Evolutionary conservation across 1,284 basidiomycete species (phyloP), one percentile per base, ranked within the genome.

Genomic region (Microbotryum intermedium): DNA sequence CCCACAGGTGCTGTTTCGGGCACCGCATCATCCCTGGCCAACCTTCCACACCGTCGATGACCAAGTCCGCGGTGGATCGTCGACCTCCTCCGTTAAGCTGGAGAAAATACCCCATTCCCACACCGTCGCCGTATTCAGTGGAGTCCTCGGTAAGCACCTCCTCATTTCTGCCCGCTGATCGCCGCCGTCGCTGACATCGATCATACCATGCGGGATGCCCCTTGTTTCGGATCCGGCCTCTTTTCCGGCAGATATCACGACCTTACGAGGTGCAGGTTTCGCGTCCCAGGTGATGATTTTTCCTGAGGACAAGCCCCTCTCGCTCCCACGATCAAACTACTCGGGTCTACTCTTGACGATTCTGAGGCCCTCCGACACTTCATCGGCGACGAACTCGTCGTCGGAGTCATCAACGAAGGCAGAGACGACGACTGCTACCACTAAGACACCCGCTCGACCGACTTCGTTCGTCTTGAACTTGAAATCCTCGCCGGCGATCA

Each of bases 191-290:
- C 28, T 25, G 21, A 25, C 16, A 11, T 6, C 47, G 11, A 18
- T 68, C 25, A 57, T 70, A 39, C 74, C 73, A 58, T 71, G 67
- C n/a, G n/a, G 67, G 73, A 72, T 11, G 67, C 62, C 55, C 9
- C 11, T n/a, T 7, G 45, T 18, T 13, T 47, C 48, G 23, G 30
- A 29, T 21, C 13, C 11, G n/a, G 25, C n/a, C 6, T 18, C 8
- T 25, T 43, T 10, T 8, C 18, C 4, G 5, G 13, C 64, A 78
- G 77, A 80, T 60, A 79, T 74, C 56, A 71, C 72, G 20, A 77
- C 78, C 0, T 75, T 80, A 25, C 78, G 78, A 8, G 79, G 78
- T 8, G 79, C 79, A 10, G 79, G 79, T 0, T 80, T 80, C 61
- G 78, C 79, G 0, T 79, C 78, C 6, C 79, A 79, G 61, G 69